Conservation (phyloP, 345 rosid genomes). For the Nasturtium officinale region DNA sequence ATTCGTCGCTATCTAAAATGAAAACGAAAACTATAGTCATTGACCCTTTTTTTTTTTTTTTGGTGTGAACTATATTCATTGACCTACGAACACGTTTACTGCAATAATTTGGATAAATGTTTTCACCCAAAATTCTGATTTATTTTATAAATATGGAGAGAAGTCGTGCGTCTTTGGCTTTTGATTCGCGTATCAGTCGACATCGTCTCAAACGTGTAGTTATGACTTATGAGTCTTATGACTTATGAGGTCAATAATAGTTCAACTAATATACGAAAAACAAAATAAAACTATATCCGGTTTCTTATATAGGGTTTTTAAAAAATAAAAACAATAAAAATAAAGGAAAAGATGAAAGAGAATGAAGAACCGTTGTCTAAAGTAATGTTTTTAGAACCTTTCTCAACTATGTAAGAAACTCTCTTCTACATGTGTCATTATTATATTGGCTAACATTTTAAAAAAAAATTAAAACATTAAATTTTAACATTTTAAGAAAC, state of each 20-base stretch:
- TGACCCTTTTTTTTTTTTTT: too few relatives aligned
- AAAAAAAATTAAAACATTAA: too few relatives aligned
- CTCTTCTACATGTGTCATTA: too few relatives aligned
- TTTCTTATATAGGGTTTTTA: too few relatives aligned
- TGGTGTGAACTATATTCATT: constrained; percentile 25
- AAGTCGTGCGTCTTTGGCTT: constrained; percentile 31
- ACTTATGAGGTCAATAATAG: constrained; percentile 15
- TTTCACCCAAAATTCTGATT: not conserved
- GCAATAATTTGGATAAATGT: constrained; percentile 18
- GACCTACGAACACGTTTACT: constrained; percentile 31
- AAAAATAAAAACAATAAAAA: too few relatives aligned
- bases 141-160: not conserved
- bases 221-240: not conserved
- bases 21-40: constrained; percentile 23
- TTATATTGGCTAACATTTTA: too few relatives aligned
- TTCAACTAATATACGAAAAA: not conserved
- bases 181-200: constrained; percentile 23
- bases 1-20: not conserved
- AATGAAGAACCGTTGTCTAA: too few relatives aligned
- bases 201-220: constrained; percentile 16
- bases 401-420: too few relatives aligned
- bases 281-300: not conserved
- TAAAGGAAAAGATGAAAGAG: too few relatives aligned
- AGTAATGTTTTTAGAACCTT: too few relatives aligned
- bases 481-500: too few relatives aligned